Evolutionary conservation across 345 rosid species (phyloP).

Genomic region (Acer campestre): DNA sequence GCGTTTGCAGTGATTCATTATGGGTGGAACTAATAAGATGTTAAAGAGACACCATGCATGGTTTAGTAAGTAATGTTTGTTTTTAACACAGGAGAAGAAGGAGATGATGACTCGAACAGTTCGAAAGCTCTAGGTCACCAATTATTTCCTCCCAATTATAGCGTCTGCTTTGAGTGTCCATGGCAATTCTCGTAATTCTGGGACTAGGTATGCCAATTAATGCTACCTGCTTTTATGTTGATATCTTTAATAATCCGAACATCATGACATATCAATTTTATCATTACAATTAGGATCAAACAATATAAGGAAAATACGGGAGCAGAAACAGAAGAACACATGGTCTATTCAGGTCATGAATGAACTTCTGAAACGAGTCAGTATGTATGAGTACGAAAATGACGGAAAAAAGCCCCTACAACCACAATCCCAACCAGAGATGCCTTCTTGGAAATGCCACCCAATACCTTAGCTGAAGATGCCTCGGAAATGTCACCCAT

Average conservation of each 20-base stretch:
- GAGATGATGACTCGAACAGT: background rate
- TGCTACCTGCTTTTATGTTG: background rate
- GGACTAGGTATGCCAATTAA: slow-evolving; percentile 35
- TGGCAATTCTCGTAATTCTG: slow-evolving; percentile 38
- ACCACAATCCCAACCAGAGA: background rate
- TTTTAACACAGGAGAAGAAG: too few species aligned
- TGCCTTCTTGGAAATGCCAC: background rate
- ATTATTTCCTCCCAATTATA: slow-evolving; percentile 42
- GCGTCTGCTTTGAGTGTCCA: slow-evolving; percentile 35
- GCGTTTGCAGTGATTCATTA: too few species aligned
- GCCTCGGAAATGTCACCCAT: background rate
- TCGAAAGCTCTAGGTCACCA: background rate
- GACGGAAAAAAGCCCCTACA: slow-evolving; percentile 21
- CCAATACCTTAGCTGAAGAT: background rate
- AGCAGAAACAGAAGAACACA: slow-evolving; percentile 42
- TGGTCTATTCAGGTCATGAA: slow-evolving; percentile 52
- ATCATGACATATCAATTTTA: background rate
- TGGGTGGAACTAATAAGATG: too few species aligned
- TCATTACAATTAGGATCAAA: slow-evolving; percentile 31
- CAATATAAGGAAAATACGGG: slow-evolving; percentile 28
- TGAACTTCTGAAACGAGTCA: slow-evolving; percentile 28
- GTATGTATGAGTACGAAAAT: slow-evolving; percentile 25
- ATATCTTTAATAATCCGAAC: too few species aligned
- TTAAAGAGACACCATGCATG: too few species aligned
- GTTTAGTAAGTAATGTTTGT: too few species aligned